Conservation (phyloP, 129 eudicot genomes). For the Flaveria linearis region DNA sequence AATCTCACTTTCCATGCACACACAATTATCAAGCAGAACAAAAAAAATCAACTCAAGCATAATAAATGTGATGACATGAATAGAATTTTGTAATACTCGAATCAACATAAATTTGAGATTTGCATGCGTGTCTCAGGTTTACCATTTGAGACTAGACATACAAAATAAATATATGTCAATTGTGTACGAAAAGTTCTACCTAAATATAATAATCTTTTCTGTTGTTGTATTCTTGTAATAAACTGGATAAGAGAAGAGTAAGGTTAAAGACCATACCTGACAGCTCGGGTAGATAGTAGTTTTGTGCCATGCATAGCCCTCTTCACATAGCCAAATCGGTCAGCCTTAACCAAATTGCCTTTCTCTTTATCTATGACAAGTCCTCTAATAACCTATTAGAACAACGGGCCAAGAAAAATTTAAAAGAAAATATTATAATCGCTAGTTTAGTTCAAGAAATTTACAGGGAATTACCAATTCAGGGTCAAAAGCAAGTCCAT, state of each 20-base stretch:
- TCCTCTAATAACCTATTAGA: conserved; percentile 85
- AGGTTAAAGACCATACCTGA: conserved; percentile 49
- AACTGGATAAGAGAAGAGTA: not conserved
- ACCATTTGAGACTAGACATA: conserved; percentile 14
- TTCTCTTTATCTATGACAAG: conserved; percentile 96
- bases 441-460: not conserved
- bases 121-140: conserved; percentile 20
- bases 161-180: not conserved
- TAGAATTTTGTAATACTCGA: conserved; percentile 1
- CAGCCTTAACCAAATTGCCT: conserved; percentile 95
- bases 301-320: conserved; percentile 98
- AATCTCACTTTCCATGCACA: conserved; percentile 79
- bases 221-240: not conserved
- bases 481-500: conserved; percentile 95
- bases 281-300: conserved; percentile 84
- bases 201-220: conserved; percentile 4
- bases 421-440: conserved; percentile 5
- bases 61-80: conserved; percentile 16
- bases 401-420: conserved; percentile 9
- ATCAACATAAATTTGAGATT: conserved; percentile 8
- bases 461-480: conserved; percentile 58
- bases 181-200: not conserved
- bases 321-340: conserved; percentile 94
- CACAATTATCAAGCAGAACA: conserved; percentile 36
- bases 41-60: conserved; percentile 6